phyloP scores from a whole-genome alignment of 2,329 filamentous ascomycete genomes.

The Fonsecaea multimorphosa region DNA sequence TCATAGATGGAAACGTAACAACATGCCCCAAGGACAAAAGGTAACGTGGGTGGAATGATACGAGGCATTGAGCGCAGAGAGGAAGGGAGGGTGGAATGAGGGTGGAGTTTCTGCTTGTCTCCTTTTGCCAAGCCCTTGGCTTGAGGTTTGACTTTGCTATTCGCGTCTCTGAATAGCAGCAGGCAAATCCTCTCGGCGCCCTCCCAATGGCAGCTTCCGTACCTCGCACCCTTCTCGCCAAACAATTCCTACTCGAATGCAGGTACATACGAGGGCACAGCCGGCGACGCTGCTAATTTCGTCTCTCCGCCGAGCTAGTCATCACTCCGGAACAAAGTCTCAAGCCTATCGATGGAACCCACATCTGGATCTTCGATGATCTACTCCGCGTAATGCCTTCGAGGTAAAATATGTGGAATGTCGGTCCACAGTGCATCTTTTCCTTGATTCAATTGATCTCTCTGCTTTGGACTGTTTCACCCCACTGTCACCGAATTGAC shows the following conservation, averaged over 20 bases:
- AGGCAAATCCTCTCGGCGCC: not conserved
- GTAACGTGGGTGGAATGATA: constrained; percentile 2
- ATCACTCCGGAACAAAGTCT: not conserved
- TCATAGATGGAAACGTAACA: not conserved
- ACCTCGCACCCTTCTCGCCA: not conserved
- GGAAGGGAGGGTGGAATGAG: not conserved
- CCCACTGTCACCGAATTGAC: not conserved
- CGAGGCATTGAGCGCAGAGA: not conserved
- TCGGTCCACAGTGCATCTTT: not conserved
- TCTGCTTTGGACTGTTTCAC: not conserved
- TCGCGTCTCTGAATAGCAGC: constrained; percentile 2
- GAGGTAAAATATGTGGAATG: not conserved
- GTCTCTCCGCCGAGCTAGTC: constrained; percentile 4
- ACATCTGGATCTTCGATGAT: not conserved
- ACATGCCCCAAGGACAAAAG: not conserved
- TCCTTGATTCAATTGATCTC: not conserved
- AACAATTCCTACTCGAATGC: not conserved
- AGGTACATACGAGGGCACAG: constrained; percentile 6
- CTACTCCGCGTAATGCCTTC: not conserved
- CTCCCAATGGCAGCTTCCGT: not conserved
- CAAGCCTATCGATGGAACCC: not conserved
- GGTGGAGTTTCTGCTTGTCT: not conserved
- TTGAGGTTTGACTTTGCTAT: not conserved
- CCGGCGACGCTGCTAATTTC: constrained; percentile 10
- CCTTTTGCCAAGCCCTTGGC: not conserved